Percentiles rank a stretch among this genome's conserved stretches.
phyloP scores from a whole-genome alignment of 768 basidiomycete species.

The Xerocomus brunneocitrinus region DNA sequence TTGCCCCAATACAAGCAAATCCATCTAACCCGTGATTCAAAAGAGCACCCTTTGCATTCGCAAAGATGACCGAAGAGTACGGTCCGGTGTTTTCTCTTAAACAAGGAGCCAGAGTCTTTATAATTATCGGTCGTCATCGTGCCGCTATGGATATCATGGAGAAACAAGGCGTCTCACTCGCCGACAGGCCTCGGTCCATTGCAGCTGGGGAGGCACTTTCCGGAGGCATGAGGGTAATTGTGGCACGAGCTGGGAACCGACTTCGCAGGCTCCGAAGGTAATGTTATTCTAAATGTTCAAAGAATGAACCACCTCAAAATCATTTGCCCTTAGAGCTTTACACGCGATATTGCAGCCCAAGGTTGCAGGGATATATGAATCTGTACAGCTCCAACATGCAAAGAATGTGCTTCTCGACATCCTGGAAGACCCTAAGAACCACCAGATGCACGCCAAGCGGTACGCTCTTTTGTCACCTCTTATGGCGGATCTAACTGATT shows the following conservation, averaged over 20 bases:
- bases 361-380: constrained; percentile 30
- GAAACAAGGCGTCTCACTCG: constrained; percentile 33
- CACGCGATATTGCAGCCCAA: constrained; percentile 34
- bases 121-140: constrained; percentile 24
- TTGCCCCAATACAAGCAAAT: too few relatives aligned
- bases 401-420: constrained; percentile 34
- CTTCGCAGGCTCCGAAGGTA: constrained; percentile 29
- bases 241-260: constrained; percentile 25
- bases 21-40: neutral
- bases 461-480: neutral
- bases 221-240: constrained; percentile 31
- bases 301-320: neutral
- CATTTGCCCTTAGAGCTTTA: constrained; percentile 21
- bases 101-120: constrained; percentile 33
- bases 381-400: constrained; percentile 31
- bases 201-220: constrained; percentile 34
- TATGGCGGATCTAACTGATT: neutral
- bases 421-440: constrained; percentile 28
- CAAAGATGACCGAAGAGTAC: constrained; percentile 55
- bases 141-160: constrained; percentile 39
- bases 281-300: neutral
- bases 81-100: constrained; percentile 56
- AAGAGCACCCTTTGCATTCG: constrained; percentile 32
- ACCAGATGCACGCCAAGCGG: constrained; percentile 34
- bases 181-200: constrained; percentile 34